phyloP scores from a whole-genome alignment of 768 basidiomycete species.

The Kwoniella sp. region DNA sequence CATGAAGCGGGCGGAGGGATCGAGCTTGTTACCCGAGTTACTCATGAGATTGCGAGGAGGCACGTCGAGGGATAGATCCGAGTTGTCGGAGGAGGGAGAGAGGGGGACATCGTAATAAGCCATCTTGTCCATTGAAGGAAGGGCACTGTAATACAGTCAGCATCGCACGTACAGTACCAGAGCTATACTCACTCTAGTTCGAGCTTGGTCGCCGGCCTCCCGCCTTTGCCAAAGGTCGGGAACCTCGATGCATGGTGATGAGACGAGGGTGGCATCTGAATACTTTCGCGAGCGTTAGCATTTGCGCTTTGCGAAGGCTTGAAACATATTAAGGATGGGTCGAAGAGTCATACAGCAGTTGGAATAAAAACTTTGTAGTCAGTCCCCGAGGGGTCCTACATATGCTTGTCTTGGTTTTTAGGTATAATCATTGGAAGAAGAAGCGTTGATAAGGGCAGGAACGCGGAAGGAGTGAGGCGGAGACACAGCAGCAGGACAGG shows the following conservation, averaged over 20 bases:
- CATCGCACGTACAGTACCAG: too few species aligned
- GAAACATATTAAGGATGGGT: background rate
- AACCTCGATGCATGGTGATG: constrained; percentile 7
- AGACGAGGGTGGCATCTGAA: too few species aligned
- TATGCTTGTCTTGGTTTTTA: constrained; percentile 47
- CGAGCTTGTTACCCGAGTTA: constrained; percentile 47
- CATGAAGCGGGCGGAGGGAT: constrained; percentile 35
- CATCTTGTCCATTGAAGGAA: constrained; percentile 38
- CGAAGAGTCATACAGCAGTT: constrained; percentile 35
- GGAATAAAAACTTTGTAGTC: constrained; percentile 34
- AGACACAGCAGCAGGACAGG: too few species aligned
- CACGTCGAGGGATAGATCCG: constrained; percentile 6
- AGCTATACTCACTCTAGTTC: constrained; percentile 21
- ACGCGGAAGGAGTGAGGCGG: background rate
- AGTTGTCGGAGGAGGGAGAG: constrained; percentile 16
- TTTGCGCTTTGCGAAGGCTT: background rate
- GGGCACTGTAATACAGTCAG: constrained; percentile 21
- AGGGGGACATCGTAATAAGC: constrained; percentile 32
- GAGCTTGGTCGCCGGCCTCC: background rate
- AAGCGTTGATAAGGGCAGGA: background rate
- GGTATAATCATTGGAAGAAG: constrained; percentile 37
- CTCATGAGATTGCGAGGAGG: constrained; percentile 15
- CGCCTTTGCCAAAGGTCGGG: background rate
- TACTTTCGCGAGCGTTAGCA: too few species aligned
- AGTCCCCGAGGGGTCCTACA: constrained; percentile 44